Base-by-base conservation (phyloP, 371 early-diverging fungal species). In the Mucor sp. region DNA sequence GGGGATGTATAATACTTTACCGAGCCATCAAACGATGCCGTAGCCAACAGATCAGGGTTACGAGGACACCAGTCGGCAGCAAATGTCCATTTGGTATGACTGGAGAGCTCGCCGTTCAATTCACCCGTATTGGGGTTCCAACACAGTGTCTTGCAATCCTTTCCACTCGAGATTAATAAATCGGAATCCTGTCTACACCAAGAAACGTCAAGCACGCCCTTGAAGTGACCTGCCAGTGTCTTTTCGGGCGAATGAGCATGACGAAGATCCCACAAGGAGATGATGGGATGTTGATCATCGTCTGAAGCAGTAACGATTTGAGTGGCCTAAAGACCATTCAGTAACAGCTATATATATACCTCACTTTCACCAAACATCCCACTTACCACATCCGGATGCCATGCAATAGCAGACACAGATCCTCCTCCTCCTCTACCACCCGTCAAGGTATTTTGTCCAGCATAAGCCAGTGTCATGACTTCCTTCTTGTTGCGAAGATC, bases 101-200 rank as follows among this genome's bases (percentile, higher is more conserved):
- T 83, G 28, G 94, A 90, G 35, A 97, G 80, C 78, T 93, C 92
- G 47, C 92, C 91, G 44, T 93, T 78, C 21, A 92, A 81, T 70
- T 90, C 91, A 61, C 89, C 90, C 5, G 82, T 75, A 58, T 72
- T 74, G 30, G 93, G 91, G 76, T 96, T 92, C 97, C 97, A 97
- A 68, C 94, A 92, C 17, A 97, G 80, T 0, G 96, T 94, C 60
- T 94, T 85, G 79, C 93, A 94, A 74, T 98, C 98, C 78, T 96
- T 97, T 68, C 95, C 95, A 75, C 94, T 90, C 58, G 90, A 91
- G 27, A 98, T 77, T 37, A 98, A 80, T 43, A 97, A 79, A 60
- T 95, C 95, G 5, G 94, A 82, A 71, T 98, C 98, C 76, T 92
- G 94, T 43, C 88, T 85, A 81, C 95, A 96, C 98, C 98, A 98